Evolutionary conservation across 2,329 filamentous ascomycete species (phyloP).

Genomic region (Hypoxylon sp.): DNA sequence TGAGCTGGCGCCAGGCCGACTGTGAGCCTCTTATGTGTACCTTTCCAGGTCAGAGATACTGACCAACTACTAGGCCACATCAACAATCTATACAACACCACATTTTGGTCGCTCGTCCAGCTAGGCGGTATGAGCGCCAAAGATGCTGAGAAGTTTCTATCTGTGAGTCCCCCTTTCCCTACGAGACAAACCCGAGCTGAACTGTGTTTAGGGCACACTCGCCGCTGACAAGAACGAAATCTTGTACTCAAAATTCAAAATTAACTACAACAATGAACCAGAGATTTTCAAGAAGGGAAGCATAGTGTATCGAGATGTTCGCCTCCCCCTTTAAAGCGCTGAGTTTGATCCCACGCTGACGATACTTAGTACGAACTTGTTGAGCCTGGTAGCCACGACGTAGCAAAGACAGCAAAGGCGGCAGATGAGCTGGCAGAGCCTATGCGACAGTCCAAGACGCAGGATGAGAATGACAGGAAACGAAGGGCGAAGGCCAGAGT

Average conservation of each 20-base stretch:
- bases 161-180: conserved; percentile 63
- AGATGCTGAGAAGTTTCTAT: conserved; percentile 84
- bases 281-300: conserved; percentile 96
- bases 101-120: conserved; percentile 91
- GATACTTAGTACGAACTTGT: conserved; percentile 76
- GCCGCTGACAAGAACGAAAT: conserved; percentile 96
- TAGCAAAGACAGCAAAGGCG: conserved; percentile 60
- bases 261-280: conserved; percentile 98
- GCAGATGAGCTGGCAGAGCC: conserved; percentile 68
- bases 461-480: conserved; percentile 87
- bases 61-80: conserved; percentile 78
- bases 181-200: conserved; percentile 37
- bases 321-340: conserved; percentile 44
- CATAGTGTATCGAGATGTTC: conserved; percentile 85
- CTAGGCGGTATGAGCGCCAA: conserved; percentile 80
- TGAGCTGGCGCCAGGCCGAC: conserved; percentile 97
- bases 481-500: conserved; percentile 83
- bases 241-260: conserved; percentile 86
- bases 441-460: conserved; percentile 78
- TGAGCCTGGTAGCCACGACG: conserved; percentile 67
- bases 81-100: conserved; percentile 98
- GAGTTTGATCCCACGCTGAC: conserved; percentile 47
- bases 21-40: conserved; percentile 70
- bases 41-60: conserved; percentile 8
- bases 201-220: conserved; percentile 76